Conservation (phyloP, 2,329 filamentous ascomycete species). For the Dactylellina leptospora region DNA sequence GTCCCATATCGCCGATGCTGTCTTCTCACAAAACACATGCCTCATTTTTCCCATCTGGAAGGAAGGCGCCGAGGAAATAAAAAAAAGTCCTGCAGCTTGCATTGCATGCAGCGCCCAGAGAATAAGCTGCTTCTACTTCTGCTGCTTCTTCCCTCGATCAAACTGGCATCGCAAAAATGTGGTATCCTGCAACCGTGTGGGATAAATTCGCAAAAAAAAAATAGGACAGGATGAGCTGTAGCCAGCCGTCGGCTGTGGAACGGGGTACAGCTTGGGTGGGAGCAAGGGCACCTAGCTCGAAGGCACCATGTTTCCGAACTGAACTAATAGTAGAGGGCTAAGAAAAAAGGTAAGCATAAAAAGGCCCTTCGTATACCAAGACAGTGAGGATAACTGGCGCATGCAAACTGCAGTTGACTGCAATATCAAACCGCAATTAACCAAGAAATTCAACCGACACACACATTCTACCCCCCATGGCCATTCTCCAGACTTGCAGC, state of each 20-base stretch:
- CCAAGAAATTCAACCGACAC: conserved; percentile 33
- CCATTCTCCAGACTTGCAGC: conserved; percentile 20
- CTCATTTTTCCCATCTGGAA: conserved; percentile 30
- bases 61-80: background rate
- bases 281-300: background rate
- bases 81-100: conserved; percentile 31
- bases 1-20: conserved; percentile 22
- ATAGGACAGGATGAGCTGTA: conserved; percentile 43
- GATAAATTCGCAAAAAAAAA: conserved; percentile 34
- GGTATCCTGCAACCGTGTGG: conserved; percentile 25
- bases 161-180: background rate
- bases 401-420: background rate
- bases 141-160: too few relatives aligned
- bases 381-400: conserved; percentile 3
- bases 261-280: conserved; percentile 27
- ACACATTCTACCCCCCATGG: conserved; percentile 1
- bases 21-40: conserved; percentile 37
- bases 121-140: conserved; percentile 27
- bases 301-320: too few relatives aligned
- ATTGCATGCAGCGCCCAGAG: conserved; percentile 46
- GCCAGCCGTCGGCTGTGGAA: conserved; percentile 53
- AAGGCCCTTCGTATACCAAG: conserved; percentile 10
- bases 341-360: too few relatives aligned
- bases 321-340: too few relatives aligned
- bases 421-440: conserved; percentile 7